These are phyloP conservation scores for Amanita pallidorosea DNA, from an alignment of 768 basidiomycete species.

Conservation along the genomic window DNA sequence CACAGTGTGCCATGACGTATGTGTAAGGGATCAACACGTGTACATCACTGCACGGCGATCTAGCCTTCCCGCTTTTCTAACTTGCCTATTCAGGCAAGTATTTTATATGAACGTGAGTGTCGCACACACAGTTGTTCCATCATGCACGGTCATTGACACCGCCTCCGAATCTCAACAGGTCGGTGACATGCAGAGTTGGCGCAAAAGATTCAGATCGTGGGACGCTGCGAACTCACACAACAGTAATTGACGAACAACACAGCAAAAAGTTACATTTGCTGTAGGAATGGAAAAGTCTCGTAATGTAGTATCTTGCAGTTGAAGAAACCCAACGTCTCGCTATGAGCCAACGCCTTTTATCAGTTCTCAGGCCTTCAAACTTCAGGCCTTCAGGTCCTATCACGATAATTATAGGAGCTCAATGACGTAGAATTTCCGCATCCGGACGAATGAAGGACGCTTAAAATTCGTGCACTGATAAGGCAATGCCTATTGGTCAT, in stretches of 20 bases:
- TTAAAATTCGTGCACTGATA: slow-evolving; percentile 19
- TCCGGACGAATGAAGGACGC: slow-evolving; percentile 20
- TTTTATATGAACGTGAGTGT: neutral
- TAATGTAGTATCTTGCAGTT: no score
- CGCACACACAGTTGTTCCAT: neutral
- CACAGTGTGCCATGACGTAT: neutral
- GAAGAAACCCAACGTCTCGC: no score
- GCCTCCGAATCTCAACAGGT: no score
- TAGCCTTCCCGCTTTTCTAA: neutral
- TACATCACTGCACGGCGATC: neutral
- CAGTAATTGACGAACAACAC: slow-evolving; percentile 24
- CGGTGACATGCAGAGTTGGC: neutral
- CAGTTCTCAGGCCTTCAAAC: no score
- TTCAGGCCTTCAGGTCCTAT: slow-evolving; percentile 17
- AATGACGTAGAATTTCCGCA: slow-evolving; percentile 30
- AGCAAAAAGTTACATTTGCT: slow-evolving; percentile 23
- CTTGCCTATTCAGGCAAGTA: neutral
- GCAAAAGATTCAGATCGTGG: slow-evolving; percentile 16
- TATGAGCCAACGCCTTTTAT: neutral
- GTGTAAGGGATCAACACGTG: neutral
- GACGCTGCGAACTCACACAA: neutral
- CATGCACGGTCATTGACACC: neutral
- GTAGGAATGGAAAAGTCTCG: slow-evolving; percentile 3
- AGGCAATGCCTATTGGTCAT: slow-evolving; percentile 10
- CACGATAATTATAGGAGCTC: slow-evolving; percentile 25